Conservation (phyloP, 1,139 yeast species). For the Yamadazyma buinensis region DNA sequence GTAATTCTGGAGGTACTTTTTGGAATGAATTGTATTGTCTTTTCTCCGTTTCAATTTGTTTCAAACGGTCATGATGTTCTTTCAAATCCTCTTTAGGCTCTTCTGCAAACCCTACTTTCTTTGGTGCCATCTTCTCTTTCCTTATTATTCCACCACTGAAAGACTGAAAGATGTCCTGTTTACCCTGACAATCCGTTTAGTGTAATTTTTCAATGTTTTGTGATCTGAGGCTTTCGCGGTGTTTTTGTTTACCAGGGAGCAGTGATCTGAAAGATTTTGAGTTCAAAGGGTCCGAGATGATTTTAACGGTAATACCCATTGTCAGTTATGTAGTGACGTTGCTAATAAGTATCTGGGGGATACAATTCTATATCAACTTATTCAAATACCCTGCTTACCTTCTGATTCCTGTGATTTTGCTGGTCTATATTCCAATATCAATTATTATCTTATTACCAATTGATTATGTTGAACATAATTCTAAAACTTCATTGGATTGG, state of each 20-base stretch:
- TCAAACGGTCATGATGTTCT: conserved; percentile 30
- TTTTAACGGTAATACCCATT: conserved; percentile 2
- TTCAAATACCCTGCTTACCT: conserved; percentile 32
- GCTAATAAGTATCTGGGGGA: conserved; percentile 29
- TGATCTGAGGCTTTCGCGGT: too few species aligned
- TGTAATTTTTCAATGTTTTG: too few species aligned
- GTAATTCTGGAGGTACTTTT: conserved; percentile 41
- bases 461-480: conserved; percentile 33
- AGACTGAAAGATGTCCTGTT: too few species aligned
- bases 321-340: conserved; percentile 26
- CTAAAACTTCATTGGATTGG: conserved; percentile 16
- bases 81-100: conserved; percentile 35
- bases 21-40: conserved; percentile 35
- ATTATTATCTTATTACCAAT: conserved; percentile 38
- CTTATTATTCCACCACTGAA: too few species aligned
- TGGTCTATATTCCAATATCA: conserved; percentile 43
- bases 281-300: too few species aligned
- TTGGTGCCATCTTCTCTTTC: conserved; percentile 3
- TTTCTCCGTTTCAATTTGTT: conserved; percentile 23
- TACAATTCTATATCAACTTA: conserved; percentile 36
- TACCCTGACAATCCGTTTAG: too few species aligned
- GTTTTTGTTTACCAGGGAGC: too few species aligned
- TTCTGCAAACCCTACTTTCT: conserved; percentile 41
- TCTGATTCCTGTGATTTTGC: conserved; percentile 32
- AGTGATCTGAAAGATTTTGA: too few species aligned